Percentiles rank a stretch among this genome's conserved stretches.
Conservation (phyloP, 306 rosid genomes). For the Oemleria cerasiformis region DNA sequence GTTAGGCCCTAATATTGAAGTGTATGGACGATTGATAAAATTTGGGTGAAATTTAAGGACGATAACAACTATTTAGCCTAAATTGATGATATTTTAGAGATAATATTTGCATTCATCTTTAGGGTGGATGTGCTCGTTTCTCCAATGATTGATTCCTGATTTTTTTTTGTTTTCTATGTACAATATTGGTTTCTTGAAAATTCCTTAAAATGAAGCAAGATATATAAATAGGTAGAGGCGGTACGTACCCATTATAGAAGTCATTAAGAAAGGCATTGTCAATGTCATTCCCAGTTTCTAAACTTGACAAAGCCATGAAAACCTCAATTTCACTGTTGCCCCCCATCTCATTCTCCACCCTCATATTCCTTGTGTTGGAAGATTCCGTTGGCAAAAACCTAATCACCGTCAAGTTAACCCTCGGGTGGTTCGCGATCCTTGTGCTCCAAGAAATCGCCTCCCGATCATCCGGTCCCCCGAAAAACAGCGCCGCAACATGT, state of each 20-base stretch:
- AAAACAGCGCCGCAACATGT: constrained; percentile 71
- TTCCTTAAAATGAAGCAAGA: no score
- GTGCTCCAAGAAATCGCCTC: constrained; percentile 87
- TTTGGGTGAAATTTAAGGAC: no score
- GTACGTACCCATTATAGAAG: constrained; percentile 58
- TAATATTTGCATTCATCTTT: no score
- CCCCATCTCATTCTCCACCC: constrained; percentile 14
- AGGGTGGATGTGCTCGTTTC: no score
- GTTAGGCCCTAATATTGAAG: no score
- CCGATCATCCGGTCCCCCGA: constrained; percentile 80
- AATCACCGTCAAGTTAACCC: constrained; percentile 60
- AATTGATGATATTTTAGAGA: no score
- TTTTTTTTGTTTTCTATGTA: no score
- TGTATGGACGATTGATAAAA: no score
- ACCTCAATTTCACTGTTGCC: constrained; percentile 44
- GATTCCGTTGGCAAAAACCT: constrained; percentile 38
- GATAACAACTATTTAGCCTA: no score
- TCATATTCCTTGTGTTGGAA: constrained; percentile 15
- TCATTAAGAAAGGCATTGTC: constrained; percentile 71
- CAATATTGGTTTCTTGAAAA: no score
- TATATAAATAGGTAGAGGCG: background rate
- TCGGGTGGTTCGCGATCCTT: constrained; percentile 55
- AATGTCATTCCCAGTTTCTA: constrained; percentile 46
- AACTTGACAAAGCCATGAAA: constrained; percentile 55
- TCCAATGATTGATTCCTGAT: no score